Evolutionary conservation across 495 filamentous ascomycete species (phyloP), one percentile per base, ranked within the genome.

Genomic region (Penicillium dipodomyicola): DNA sequence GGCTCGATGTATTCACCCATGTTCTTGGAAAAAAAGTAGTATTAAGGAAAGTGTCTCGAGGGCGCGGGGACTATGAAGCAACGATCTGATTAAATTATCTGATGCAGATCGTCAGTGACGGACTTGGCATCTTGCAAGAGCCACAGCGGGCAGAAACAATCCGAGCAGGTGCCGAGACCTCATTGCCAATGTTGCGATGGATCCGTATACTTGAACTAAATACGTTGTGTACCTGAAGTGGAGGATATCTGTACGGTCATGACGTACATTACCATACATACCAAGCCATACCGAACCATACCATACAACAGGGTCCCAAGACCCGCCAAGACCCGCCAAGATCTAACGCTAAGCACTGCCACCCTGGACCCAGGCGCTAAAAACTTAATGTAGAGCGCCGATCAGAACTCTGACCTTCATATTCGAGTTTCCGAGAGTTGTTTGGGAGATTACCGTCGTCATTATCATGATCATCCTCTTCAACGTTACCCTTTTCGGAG

Each of bases 1-100:
- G 48, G 48, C 32, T 50, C 48, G 3, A 27, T 27, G 48, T 39
- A 50, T 37, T 50, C 48, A 15, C 48, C 48, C 48, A 50, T 50
- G 4, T 39, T 25, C 1, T 15, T 23, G 23, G 33, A 6, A 35
- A 33, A 33, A 35, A 3, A 5, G 33, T 6, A 35, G 11, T 35
- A 35, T 35, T 11, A 35, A 35, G 33, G 33, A 35, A 6, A 15
- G 12, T 15, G 33, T 15, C 33, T 35, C 14, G 15, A 35, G 33
- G 33, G 33, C 33, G 5, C 12, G 11, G 12, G 12, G 43, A 47
- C 20, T 23, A 25, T 4, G 25, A 29, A 5, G 12, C 12, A 33
- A 25, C 33, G 14, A 27, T 15, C n/a, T 5, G 32, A 37, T 50
- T 39, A 50, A 50, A 37, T 47, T 50, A 39, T 40, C 32, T 35